These are phyloP conservation scores for Camptophora hylomeconis DNA, from an alignment of 2,329 filamentous ascomycete genomes.

Conservation along the genomic window DNA sequence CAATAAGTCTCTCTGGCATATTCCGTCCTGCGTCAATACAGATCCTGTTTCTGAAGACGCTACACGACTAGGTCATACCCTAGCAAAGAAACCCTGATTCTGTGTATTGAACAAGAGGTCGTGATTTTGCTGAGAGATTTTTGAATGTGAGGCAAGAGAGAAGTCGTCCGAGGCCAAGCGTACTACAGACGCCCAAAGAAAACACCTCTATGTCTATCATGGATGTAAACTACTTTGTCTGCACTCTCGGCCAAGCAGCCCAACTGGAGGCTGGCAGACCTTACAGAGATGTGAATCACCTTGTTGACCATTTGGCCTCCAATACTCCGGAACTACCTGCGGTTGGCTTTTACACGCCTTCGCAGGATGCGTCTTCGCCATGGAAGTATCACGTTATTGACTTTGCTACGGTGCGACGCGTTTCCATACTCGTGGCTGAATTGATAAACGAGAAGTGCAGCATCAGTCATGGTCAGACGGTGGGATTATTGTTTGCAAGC, in stretches of 20 bases:
- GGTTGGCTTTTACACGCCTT: constrained; percentile 31
- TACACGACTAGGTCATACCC: too few species aligned
- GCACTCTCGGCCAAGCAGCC: constrained; percentile 45
- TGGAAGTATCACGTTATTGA: constrained; percentile 4
- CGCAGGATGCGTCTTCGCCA: background rate
- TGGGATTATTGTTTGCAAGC: constrained; percentile 45
- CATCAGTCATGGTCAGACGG: constrained; percentile 19
- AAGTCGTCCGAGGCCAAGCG: too few species aligned
- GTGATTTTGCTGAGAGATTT: too few species aligned
- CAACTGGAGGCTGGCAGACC: constrained; percentile 21
- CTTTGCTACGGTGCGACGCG: too few species aligned
- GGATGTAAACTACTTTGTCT: constrained; percentile 44
- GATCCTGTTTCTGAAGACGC: too few species aligned
- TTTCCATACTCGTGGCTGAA: constrained; percentile 7
- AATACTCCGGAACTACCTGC: constrained; percentile 29
- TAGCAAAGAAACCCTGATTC: too few species aligned
- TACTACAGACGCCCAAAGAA: too few species aligned
- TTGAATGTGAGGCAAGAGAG: too few species aligned
- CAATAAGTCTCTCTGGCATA: too few species aligned
- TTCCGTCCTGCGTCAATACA: too few species aligned
- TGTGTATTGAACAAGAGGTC: too few species aligned
- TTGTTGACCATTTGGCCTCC: constrained; percentile 37
- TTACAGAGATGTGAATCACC: constrained; percentile 33
- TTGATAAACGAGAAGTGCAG: constrained; percentile 6
- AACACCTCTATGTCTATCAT: background rate